Conservation (phyloP, 371 early-diverging fungal species). For the Encephalitozoon romaleae region DNA sequence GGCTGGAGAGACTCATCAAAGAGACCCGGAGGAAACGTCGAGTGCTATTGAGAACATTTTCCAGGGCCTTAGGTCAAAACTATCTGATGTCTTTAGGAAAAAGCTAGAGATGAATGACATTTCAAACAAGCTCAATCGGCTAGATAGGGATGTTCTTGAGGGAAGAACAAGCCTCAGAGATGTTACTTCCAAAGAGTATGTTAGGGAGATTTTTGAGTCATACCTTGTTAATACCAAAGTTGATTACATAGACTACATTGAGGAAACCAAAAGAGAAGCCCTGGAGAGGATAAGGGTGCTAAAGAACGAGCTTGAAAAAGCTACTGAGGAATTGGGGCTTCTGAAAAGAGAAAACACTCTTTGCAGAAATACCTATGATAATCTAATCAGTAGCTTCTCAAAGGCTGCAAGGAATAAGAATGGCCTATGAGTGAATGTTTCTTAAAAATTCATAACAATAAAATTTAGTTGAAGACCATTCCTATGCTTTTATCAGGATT, state of each 20-base stretch:
- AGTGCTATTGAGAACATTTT: neutral
- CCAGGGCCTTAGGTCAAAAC: neutral
- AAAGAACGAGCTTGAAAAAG: neutral
- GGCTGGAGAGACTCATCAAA: neutral
- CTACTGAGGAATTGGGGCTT: neutral
- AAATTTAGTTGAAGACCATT: neutral
- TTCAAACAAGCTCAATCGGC: constrained; percentile 13
- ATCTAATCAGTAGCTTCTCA: neutral
- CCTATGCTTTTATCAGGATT: neutral
- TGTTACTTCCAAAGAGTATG: constrained; percentile 33
- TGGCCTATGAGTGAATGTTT: neutral
- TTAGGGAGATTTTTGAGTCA: constrained; percentile 44
- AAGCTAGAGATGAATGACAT: constrained; percentile 16
- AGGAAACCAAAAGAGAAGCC: constrained; percentile 9
- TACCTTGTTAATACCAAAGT: constrained; percentile 30
- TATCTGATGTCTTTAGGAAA: constrained; percentile 26
- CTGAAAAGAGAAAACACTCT: constrained; percentile 1
- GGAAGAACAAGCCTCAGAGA: neutral
- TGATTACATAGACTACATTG: neutral
- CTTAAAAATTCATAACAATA: neutral
- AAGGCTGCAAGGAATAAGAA: constrained; percentile 5
- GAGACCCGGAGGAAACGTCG: neutral
- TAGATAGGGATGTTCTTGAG: constrained; percentile 36
- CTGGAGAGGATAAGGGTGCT: neutral
- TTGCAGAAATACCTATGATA: neutral